Conservation (phyloP, 2,329 filamentous ascomycete species). For the Aspergillus eucalypticola region DNA sequence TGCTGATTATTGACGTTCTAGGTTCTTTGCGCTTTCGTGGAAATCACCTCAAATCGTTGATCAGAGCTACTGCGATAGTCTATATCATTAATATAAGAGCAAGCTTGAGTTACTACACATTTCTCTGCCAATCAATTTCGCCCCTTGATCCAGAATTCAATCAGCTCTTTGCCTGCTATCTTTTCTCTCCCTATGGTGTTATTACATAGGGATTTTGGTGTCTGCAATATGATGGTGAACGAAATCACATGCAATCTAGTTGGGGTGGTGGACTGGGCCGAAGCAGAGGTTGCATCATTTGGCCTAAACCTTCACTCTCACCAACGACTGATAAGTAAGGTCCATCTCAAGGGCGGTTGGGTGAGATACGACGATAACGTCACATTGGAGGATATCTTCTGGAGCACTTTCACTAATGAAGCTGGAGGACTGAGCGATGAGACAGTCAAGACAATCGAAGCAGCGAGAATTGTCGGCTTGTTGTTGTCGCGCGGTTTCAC, state of each 20-base stretch:
- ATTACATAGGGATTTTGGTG: constrained; percentile 42
- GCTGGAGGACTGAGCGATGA: constrained; percentile 31
- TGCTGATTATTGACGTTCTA: constrained; percentile 24
- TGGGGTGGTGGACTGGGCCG: constrained; percentile 48
- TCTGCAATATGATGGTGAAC: constrained; percentile 46
- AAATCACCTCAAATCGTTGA: constrained; percentile 35
- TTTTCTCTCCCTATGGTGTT: constrained; percentile 45
- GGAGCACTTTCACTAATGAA: constrained; percentile 33
- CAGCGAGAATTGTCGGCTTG: constrained; percentile 37
- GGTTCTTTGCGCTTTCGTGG: constrained; percentile 46
- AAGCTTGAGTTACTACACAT: constrained; percentile 37
- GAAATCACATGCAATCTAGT: constrained; percentile 38
- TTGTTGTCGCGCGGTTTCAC: constrained; percentile 42
- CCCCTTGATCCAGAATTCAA: constrained; percentile 31
- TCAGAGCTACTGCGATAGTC: constrained; percentile 24
- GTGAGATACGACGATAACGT: constrained; percentile 37
- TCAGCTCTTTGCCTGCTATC: constrained; percentile 35
- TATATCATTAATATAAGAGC: constrained; percentile 29
- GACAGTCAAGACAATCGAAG: constrained; percentile 29
- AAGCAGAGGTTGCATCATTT: constrained; percentile 45
- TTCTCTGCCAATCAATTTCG: constrained; percentile 40
- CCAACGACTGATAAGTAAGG: constrained; percentile 34
- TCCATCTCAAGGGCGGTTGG: constrained; percentile 42
- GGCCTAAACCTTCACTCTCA: constrained; percentile 42
- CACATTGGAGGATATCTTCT: constrained; percentile 34